phyloP scores from a whole-genome alignment of 2,329 filamentous ascomycete species.

The Sporothrix dimorphospora region DNA sequence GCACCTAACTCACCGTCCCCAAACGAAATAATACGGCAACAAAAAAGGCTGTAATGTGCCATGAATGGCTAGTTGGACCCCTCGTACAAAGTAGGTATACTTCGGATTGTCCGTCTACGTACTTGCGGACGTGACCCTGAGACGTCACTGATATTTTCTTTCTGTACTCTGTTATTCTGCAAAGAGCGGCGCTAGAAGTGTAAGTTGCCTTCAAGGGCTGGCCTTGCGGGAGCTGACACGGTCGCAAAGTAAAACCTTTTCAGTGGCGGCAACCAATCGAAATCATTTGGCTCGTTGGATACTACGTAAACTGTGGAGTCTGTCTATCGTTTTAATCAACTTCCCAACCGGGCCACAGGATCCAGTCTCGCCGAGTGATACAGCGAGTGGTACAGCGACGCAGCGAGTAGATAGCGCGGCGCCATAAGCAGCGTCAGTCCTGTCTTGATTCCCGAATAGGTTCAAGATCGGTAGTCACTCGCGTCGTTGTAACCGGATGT shows the following conservation, averaged over 20 bases:
- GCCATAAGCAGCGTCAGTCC: not conserved
- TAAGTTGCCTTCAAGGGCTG: not conserved
- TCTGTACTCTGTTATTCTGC: not conserved
- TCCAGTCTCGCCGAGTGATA: slow-evolving; percentile 7
- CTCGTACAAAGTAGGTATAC: too few relatives aligned
- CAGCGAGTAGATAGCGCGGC: not conserved
- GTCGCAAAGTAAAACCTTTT: not conserved
- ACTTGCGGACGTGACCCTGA: too few relatives aligned
- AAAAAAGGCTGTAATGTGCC: too few relatives aligned
- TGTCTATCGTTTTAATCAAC: not conserved
- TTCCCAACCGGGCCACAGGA: not conserved
- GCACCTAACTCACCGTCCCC: too few relatives aligned
- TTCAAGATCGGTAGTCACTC: too few relatives aligned
- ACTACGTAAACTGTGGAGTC: not conserved
- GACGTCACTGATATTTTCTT: not conserved
- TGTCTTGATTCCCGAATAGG: not conserved
- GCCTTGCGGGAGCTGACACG: not conserved
- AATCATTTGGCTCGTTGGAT: not conserved
- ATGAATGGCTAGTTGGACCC: too few relatives aligned
- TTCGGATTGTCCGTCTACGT: too few relatives aligned
- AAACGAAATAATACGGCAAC: too few relatives aligned
- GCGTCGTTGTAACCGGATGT: not conserved
- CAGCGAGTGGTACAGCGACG: slow-evolving; percentile 17
- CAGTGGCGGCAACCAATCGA: not conserved
- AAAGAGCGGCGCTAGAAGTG: not conserved